phyloP scores from a whole-genome alignment of 164 flowering plant species.

The Stephania japonica region DNA sequence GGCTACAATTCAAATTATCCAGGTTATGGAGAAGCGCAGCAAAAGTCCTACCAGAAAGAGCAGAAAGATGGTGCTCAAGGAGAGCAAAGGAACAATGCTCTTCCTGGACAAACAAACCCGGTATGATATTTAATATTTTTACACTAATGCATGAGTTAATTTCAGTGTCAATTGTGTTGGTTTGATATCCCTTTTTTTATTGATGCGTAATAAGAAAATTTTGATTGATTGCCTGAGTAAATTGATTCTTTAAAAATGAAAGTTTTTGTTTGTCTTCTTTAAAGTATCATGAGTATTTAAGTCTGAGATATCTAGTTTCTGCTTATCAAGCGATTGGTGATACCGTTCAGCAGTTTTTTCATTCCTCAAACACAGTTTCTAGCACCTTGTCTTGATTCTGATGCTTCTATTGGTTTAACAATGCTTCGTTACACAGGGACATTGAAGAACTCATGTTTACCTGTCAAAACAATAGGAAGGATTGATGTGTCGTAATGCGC shows the following conservation, averaged over 20 bases:
- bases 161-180: neutral
- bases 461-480: neutral
- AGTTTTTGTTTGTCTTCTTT: neutral
- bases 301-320: neutral
- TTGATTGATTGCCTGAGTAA: neutral
- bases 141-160: neutral
- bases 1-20: slow-evolving; percentile 20
- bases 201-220: neutral
- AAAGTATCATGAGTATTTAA: neutral
- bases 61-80: slow-evolving; percentile 22
- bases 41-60: slow-evolving; percentile 19
- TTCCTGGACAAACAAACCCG: slow-evolving; percentile 21
- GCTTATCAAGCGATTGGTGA: neutral
- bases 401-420: neutral
- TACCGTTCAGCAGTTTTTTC: no score
- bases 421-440: neutral
- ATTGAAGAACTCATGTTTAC: neutral
- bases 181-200: neutral
- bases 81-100: slow-evolving; percentile 19
- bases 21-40: slow-evolving; percentile 17
- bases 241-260: neutral
- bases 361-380: neutral
- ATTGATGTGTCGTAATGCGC: neutral
- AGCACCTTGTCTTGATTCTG: neutral
- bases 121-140: slow-evolving; percentile 18